Conservation (phyloP, 2,329 filamentous ascomycete species). For the Ceratocystis eucalypticola region DNA sequence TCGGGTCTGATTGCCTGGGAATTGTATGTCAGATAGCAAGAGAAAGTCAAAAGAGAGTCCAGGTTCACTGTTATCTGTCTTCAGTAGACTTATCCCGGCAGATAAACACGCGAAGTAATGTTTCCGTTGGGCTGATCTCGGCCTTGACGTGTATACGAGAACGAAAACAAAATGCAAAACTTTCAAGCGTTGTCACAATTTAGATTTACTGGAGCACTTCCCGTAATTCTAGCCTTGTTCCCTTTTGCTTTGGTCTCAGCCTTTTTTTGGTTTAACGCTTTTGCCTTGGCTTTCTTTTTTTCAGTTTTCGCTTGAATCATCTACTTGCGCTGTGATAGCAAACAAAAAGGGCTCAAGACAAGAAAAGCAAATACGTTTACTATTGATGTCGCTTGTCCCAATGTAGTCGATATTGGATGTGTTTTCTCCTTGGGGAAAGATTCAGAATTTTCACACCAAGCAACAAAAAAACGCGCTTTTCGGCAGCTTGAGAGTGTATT, state of each 20-base stretch:
- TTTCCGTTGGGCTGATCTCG: neutral
- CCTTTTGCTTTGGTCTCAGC: neutral
- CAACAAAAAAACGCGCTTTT: no score
- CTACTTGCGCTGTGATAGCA: conserved; percentile 2
- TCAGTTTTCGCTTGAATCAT: conserved; percentile 4
- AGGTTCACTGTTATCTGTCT: neutral
- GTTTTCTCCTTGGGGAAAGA: neutral
- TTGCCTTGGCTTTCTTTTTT: neutral
- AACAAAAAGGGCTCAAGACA: neutral
- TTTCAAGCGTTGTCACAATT: neutral
- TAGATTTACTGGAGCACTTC: neutral
- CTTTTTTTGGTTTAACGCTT: neutral
- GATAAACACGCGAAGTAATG: neutral
- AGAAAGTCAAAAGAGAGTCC: neutral
- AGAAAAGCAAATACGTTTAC: neutral
- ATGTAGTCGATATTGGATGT: neutral
- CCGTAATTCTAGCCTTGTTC: neutral
- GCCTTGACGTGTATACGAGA: neutral
- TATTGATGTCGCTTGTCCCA: neutral
- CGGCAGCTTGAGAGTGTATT: no score
- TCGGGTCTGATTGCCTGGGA: neutral
- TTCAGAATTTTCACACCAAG: neutral
- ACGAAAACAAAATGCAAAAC: neutral
- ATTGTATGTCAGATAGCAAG: neutral
- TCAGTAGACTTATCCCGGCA: neutral